These are phyloP conservation scores for Yarrowia galli DNA, from an alignment of 1,139 yeast species.

Conservation along the genomic window DNA sequence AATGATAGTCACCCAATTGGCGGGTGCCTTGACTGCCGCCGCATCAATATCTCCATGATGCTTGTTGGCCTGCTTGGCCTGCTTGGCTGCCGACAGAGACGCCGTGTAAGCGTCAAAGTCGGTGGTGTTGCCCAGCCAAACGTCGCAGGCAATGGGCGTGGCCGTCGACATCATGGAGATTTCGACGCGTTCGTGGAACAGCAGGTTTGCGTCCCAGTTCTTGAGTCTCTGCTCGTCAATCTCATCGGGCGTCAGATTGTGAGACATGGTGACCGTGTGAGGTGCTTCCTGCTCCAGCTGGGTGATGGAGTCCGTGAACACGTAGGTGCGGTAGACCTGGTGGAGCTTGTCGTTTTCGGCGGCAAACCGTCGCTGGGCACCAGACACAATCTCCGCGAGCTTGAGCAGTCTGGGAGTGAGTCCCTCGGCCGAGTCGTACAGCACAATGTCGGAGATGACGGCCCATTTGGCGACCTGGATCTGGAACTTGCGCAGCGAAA, in stretches of 20 bases:
- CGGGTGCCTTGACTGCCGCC: conserved; percentile 28
- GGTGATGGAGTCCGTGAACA: conserved; percentile 45
- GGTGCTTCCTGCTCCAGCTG: conserved; percentile 45
- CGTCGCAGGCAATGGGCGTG: conserved; percentile 59
- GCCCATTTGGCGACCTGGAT: conserved; percentile 78
- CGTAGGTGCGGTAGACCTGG: conserved; percentile 43
- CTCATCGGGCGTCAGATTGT: conserved; percentile 40
- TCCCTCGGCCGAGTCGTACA: conserved; percentile 60
- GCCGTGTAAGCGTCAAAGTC: conserved; percentile 55
- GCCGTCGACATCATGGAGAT: conserved; percentile 86
- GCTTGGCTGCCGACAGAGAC: conserved; percentile 39
- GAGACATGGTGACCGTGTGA: conserved; percentile 48
- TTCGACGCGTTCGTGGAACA: conserved; percentile 78
- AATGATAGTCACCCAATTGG: conserved; percentile 51
- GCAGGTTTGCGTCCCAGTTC: conserved; percentile 78
- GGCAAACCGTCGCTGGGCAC: conserved; percentile 44
- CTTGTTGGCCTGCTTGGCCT: conserved; percentile 36
- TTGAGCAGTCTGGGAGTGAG: conserved; percentile 41
- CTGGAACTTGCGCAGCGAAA: conserved; percentile 76
- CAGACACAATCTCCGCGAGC: conserved; percentile 44
- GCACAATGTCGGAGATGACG: conserved; percentile 69
- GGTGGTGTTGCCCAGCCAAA: conserved; percentile 82
- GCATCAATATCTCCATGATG: conserved; percentile 35
- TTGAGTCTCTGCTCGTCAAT: conserved; percentile 49
- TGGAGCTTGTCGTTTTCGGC: conserved; percentile 39